Base-by-base conservation (phyloP, 2,329 filamentous ascomycete species). In the Beauveria bassiana region DNA sequence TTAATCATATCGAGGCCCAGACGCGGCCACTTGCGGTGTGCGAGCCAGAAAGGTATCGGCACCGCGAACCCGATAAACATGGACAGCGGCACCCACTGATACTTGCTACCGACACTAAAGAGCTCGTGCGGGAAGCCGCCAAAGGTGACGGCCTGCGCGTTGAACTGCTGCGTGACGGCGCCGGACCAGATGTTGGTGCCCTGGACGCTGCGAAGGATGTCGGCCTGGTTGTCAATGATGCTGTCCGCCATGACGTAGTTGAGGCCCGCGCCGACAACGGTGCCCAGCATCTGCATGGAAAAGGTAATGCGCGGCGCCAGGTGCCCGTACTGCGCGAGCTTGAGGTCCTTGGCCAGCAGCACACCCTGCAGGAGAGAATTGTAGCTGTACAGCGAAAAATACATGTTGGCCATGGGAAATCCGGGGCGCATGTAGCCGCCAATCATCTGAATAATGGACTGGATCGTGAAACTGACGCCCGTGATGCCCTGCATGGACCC, bases 231-330 rank as follows among this genome's bases (percentile, higher is more conserved):
- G 5, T 70, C 66, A 1, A 80, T 73, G 59, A 81, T 79, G 31
- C 70, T 74, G 62, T 71, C 71, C 73, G 78, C 78, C 68, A 80
- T 75, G 26, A 75, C 69, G 61, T 75, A 81, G 65, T 80, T 79
- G 52, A 80, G 68, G 5, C 77, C 64, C 1, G 76, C 75, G 0
- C 77, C 77, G 31, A 79, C 66, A 3, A 77, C 28, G 28, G 72
- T 75, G 2, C 77, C 78, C 2, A 72, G 61, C 10, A 79, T 71
- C 63, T 78, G 79, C 18, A 74, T 70, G 8, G 42, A 16, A 38
- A 68, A 66, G 26, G 61, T 65, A 10, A 54, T 61, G 20, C 56
- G 61, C 18, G 64, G 64, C 3, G 65, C 58, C 12, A 67, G 54
- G 34, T 67, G 62, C 22, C 57, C 22, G 76, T 79, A 56, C 69